Base-by-base conservation (phyloP, 163 green algal genomes). In the Scenedesmus sp. region DNA sequence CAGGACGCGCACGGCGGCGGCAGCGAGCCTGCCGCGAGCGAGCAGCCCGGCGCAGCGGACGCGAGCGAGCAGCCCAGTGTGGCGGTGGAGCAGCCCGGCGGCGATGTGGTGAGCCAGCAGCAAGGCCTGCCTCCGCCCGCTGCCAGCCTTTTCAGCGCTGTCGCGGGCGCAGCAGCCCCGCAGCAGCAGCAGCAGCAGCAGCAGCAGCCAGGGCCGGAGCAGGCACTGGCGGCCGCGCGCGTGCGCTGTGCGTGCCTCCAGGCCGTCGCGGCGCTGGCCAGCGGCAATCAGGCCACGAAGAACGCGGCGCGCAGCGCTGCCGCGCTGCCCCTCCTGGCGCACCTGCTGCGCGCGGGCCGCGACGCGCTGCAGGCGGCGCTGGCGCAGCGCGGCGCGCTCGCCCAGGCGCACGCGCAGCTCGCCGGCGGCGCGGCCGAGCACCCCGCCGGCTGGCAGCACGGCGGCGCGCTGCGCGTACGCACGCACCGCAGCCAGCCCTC, bases 261-360 rank as follows among this genome's bases (percentile, higher is more conserved):
- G 33, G 60, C 51, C 4, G n/a, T 81, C 13, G 45, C 31, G 1
- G 48, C 62, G 1, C 26, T 81, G 13, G 63, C 63, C 10, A 51
- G 48, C 29, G 65, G 63, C 29, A 90, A 90, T 74, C 85, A 50
- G 26, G 88, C 81, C 33, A 80, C 75, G 0, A 90, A 90, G 77
- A 90, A 90, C 83, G 83, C n/a, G 1, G 81, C 81, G 2, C 69
- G 85, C 1, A 39, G 78, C 44, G 36, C 62, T 20, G 78, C 78
- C 2, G n/a, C 83, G 20, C 56, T 82, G 28, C 29, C 34, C 17
- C 34, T 79, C 51, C 36, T 89, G 53, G 73, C 72, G 0, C 44
- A 47, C 0, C 47, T 75, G 63, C 48, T 81, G 50, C 11, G 33
- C 7, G 18, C 31, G 24, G 47, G 53, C 5, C 51, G 58, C 36